Percentiles rank a stretch among this genome's conserved stretches.
Evolutionary conservation across 1,284 basidiomycete species (phyloP).

Genomic region (Fomitopsis betulina): DNA sequence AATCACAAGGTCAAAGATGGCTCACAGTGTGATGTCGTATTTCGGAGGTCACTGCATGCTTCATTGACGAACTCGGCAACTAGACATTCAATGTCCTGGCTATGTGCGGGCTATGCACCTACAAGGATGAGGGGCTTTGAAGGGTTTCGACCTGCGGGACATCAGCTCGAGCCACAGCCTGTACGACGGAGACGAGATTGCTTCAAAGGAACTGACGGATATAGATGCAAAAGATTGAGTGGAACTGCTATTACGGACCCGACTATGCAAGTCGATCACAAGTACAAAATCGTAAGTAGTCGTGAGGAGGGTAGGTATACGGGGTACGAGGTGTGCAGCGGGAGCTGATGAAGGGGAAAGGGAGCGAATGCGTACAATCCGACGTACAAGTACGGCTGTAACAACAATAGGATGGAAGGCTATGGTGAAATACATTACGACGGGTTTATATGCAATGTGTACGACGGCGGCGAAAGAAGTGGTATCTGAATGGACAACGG

Average conservation of each 20-base stretch:
- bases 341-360: not conserved
- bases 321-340: not conserved
- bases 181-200: too few species aligned
- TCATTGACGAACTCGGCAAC: too few species aligned
- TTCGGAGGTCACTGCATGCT: too few species aligned
- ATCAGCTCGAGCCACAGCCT: too few species aligned
- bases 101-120: too few species aligned
- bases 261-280: not conserved
- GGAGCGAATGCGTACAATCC: not conserved
- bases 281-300: conserved; percentile 1
- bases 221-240: not conserved
- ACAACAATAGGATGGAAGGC: not conserved
- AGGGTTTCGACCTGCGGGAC: too few species aligned
- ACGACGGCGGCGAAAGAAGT: not conserved
- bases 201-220: too few species aligned
- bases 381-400: not conserved
- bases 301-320: not conserved
- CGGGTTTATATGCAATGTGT: not conserved
- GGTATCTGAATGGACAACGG: not conserved
- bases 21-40: too few species aligned
- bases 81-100: too few species aligned
- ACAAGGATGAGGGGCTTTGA: too few species aligned
- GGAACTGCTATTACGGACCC: conserved; percentile 1
- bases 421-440: conserved; percentile 1
- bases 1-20: too few species aligned